Evolutionary conservation across 2,329 filamentous ascomycete genomes (phyloP), one percentile per base, ranked within the genome.

Genomic region (Fusarium anguioides): DNA sequence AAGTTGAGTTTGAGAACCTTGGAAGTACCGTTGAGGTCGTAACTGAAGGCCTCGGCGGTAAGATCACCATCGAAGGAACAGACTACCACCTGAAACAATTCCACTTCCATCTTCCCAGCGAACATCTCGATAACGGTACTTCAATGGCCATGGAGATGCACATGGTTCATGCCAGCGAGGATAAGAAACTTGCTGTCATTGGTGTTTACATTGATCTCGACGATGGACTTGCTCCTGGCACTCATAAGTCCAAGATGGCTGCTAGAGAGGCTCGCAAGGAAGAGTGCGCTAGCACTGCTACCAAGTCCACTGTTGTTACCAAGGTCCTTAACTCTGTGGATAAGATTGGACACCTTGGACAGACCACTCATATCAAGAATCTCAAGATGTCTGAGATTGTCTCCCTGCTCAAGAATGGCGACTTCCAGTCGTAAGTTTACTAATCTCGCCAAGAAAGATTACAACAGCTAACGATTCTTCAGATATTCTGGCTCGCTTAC

Each of bases 71-170:
- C 23, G 76, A 69, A 3, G 78, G 77, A 27, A 74, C 74, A 17
- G 71, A 77, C 17, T 87, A 82, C 73, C 71, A 66, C 0, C 77
- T 87, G 15, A 76, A 76, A 44, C 86, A 88, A 67, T 88, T 87
- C 77, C 86, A 88, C 75, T 86, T 88, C 76, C 87, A 89, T 71
- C 84, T 84, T 0, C 86, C 87, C 1, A 84, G 84, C 40, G 87
- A 89, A 78, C 87, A 89, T 69, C 80, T 82, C 44, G 77, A 88
- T 72, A 66, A 81, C 71, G 74, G 80, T 9, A 67, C 64, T 0
- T 74, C 70, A 45, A 55, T 66, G 44, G 71, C 73, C 23, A 75
- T 75, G 75, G 65, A 78, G 72, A 66, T 72, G 63, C 72, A 76
- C 57, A 70, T 76, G 66, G 75, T 75, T 3, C 76, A 74, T 50